Conservation (phyloP, 164 flowering plant species). For the Stephania japonica region DNA sequence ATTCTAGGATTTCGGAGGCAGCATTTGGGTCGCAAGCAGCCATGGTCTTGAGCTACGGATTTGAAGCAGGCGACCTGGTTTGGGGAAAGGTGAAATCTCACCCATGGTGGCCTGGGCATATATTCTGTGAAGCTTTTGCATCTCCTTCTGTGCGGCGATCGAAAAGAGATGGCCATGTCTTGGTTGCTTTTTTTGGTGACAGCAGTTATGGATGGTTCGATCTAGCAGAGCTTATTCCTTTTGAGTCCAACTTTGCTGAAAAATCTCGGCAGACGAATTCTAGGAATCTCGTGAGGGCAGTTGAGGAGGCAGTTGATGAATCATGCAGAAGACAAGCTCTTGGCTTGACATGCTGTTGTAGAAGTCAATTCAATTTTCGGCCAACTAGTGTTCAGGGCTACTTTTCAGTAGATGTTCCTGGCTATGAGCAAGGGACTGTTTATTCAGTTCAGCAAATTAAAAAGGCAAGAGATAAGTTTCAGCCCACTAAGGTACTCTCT, state of each 20-base stretch:
- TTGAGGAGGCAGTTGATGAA: conserved; percentile 93
- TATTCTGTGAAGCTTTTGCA: conserved; percentile 72
- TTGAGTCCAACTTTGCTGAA: conserved; percentile 59
- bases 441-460: conserved; percentile 61
- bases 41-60: conserved; percentile 9
- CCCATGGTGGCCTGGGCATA: conserved; percentile 99
- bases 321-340: conserved; percentile 57
- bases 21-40: conserved; percentile 12
- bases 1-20: conserved; percentile 5
- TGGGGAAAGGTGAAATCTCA: conserved; percentile 99
- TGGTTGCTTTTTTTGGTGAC: conserved; percentile 98
- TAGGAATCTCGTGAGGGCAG: conserved; percentile 63
- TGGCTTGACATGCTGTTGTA: conserved; percentile 70
- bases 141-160: conserved; percentile 54
- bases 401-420: conserved; percentile 68
- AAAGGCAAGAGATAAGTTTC: conserved; percentile 56
- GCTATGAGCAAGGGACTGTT: conserved; percentile 54
- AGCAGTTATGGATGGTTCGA: conserved; percentile 99
- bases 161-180: conserved; percentile 59
- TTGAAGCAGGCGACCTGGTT: conserved; percentile 59
- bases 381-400: conserved; percentile 50
- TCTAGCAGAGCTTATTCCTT: conserved; percentile 72
- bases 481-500: conserved; percentile 43
- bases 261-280: conserved; percentile 65
- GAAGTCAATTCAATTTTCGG: conserved; percentile 58